Conservation (phyloP, 306 rosid genomes). For the Dryas alaskensis region DNA sequence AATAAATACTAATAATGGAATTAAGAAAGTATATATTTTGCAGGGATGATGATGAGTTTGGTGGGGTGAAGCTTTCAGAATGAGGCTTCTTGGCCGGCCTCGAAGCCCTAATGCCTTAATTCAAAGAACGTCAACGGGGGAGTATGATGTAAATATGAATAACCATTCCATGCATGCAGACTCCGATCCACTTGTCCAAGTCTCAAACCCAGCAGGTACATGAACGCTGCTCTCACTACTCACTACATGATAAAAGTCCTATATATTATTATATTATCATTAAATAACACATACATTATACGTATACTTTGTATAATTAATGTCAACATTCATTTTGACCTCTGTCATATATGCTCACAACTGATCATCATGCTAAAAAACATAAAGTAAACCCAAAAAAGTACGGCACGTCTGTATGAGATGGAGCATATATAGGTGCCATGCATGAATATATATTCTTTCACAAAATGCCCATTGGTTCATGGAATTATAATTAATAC, state of each 20-base stretch:
- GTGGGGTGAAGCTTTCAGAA: not conserved
- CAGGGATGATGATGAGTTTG: not conserved
- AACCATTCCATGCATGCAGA: not conserved
- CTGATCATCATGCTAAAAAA: not conserved
- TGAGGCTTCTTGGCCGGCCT: slow-evolving; percentile 6
- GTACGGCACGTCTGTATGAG: not conserved
- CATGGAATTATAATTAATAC: no score
- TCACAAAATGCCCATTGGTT: not conserved
- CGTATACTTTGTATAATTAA: not conserved
- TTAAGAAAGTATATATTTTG: not conserved
- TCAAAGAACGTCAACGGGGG: slow-evolving; percentile 21
- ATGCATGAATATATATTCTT: not conserved
- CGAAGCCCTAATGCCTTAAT: not conserved
- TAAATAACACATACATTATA: no score
- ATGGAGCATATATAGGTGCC: not conserved
- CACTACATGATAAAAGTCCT: not conserved
- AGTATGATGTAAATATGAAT: not conserved
- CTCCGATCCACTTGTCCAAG: not conserved
- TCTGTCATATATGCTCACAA: not conserved
- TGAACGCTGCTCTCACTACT: slow-evolving; percentile 17
- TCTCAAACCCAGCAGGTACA: slow-evolving; percentile 21
- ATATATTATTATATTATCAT: not conserved
- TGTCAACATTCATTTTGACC: slow-evolving; percentile 2
- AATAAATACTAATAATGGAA: no score
- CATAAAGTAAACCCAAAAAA: not conserved